Conservation (phyloP, 352 stramenopile genomes). For the Phytopythium helicoides region DNA sequence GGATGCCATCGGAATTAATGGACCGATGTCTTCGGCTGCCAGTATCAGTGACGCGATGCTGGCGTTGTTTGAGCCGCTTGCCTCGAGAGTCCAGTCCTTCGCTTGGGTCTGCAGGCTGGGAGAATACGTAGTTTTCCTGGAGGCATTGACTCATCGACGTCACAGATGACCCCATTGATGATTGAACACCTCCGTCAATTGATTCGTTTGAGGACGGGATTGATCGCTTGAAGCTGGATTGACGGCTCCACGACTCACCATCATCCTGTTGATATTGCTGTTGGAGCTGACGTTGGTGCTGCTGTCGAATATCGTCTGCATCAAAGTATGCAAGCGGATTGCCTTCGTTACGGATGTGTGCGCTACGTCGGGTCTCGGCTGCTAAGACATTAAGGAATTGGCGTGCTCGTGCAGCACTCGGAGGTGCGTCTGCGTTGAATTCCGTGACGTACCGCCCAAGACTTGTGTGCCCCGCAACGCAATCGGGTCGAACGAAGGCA, state of each 20-base stretch:
- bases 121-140: conserved; percentile 75
- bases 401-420: conserved; percentile 17
- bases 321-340: conserved; percentile 65
- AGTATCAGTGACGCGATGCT: too few species aligned
- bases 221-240: background rate
- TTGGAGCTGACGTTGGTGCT: conserved; percentile 10
- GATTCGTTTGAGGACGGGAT: background rate
- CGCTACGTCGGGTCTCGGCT: conserved; percentile 27
- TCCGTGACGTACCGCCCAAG: conserved; percentile 42
- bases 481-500: conserved; percentile 10
- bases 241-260: conserved; percentile 3
- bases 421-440: conserved; percentile 58
- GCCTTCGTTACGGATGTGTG: conserved; percentile 49
- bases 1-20: conserved; percentile 7
- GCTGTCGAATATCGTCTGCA: conserved; percentile 29
- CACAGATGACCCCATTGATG: background rate
- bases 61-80: background rate
- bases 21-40: background rate
- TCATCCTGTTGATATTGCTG: conserved; percentile 11
- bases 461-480: conserved; percentile 16
- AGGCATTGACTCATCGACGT: conserved; percentile 42
- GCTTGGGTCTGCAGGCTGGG: conserved; percentile 21
- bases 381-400: conserved; percentile 30
- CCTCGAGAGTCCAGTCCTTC: conserved; percentile 2
- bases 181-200: too few species aligned